A percentile compares a stretch with the other conserved stretches of the same genome.
phyloP scores from a whole-genome alignment of 2,329 filamentous ascomycete genomes.

The Cercospora sesami region DNA sequence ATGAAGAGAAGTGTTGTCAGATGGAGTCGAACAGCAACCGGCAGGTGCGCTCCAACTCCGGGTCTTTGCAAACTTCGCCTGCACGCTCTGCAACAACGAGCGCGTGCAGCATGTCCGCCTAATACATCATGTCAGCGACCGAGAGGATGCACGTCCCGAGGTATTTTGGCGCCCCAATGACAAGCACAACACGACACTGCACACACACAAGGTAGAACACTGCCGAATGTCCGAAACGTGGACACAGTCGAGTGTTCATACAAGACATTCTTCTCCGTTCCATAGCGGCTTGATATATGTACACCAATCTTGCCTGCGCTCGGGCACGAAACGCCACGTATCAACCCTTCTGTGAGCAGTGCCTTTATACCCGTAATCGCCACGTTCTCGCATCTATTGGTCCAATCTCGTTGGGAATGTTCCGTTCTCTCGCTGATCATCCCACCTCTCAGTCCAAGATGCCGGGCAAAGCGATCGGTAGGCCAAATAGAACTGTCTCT shows the following conservation, averaged over 20 bases:
- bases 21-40: background rate
- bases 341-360: background rate
- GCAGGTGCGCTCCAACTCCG: background rate
- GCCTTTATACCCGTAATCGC: background rate
- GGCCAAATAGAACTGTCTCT: slow-evolving; percentile 81
- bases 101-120: background rate
- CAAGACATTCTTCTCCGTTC: slow-evolving; percentile 6
- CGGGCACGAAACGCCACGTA: slow-evolving; percentile 5
- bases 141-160: background rate
- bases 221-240: background rate
- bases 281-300: slow-evolving; percentile 17
- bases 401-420: slow-evolving; percentile 57
- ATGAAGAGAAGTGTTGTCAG: background rate
- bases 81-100: background rate
- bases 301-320: slow-evolving; percentile 20
- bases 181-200: background rate
- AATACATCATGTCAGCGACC: background rate
- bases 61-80: background rate
- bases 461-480: slow-evolving; percentile 98
- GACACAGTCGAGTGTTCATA: background rate
- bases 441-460: slow-evolving; percentile 91
- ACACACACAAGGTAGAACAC: background rate
- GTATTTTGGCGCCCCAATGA: background rate
- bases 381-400: slow-evolving; percentile 39
- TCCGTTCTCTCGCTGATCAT: slow-evolving; percentile 77